Evolutionary conservation across 1,284 basidiomycete species (phyloP).

Genomic region (Takashimella tepidaria): DNA sequence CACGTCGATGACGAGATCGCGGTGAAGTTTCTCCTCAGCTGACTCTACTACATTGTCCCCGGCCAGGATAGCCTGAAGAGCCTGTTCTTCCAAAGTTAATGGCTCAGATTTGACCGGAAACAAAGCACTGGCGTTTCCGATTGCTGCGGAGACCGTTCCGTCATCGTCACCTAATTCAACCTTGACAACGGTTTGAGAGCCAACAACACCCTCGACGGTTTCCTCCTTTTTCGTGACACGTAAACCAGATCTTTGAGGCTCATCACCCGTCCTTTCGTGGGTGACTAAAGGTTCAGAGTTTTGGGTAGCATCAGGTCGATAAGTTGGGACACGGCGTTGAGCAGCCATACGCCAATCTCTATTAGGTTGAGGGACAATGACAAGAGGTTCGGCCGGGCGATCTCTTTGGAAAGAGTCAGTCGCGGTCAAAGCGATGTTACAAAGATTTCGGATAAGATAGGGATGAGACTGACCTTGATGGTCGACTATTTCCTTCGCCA

Average conservation of each 20-base stretch:
- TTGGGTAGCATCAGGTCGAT: conserved; percentile 56
- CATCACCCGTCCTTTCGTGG: conserved; percentile 57
- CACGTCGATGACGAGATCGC: conserved; percentile 52
- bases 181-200: not conserved
- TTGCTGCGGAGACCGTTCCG: conserved; percentile 4
- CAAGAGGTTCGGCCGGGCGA: conserved; percentile 57
- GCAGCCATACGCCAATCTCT: conserved; percentile 74
- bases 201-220: conserved; percentile 8
- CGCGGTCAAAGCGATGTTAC: not conserved
- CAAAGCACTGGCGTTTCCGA: not conserved
- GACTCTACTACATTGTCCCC: conserved; percentile 39
- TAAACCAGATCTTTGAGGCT: conserved; percentile 72
- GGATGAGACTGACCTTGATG: not conserved
- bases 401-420: not conserved
- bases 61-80: conserved; percentile 37
- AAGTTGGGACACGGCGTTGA: conserved; percentile 52
- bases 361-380: conserved; percentile 78
- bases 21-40: conserved; percentile 44
- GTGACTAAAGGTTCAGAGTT: conserved; percentile 43
- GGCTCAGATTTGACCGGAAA: conserved; percentile 22
- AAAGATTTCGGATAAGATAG: not conserved
- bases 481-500: not conserved
- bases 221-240: conserved; percentile 33
- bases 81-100: conserved; percentile 37
- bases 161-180: conserved; percentile 34